phyloP scores from a whole-genome alignment of 208 protist genomes.

The Leishmania major region DNA sequence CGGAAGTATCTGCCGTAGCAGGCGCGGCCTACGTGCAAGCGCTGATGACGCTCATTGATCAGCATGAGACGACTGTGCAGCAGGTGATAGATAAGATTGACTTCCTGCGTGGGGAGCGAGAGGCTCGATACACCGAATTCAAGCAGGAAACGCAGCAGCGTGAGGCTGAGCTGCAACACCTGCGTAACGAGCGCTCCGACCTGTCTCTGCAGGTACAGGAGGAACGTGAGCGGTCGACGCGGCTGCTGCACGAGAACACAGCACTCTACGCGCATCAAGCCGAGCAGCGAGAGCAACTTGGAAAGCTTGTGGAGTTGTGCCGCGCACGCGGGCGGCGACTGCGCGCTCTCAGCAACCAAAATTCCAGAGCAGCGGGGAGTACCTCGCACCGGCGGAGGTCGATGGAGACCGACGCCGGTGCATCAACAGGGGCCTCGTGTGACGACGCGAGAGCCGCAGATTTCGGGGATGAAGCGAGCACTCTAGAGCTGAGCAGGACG shows the following conservation, averaged over 20 bases:
- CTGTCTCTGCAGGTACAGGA: constrained; percentile 62
- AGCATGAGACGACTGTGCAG: constrained; percentile 15
- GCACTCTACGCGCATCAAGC: constrained; percentile 52
- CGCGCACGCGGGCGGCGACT: constrained; percentile 28
- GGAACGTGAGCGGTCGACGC: constrained; percentile 59
- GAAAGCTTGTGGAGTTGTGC: constrained; percentile 40
- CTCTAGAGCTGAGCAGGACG: constrained; percentile 1
- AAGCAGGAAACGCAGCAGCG: constrained; percentile 26
- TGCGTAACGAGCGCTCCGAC: constrained; percentile 45
- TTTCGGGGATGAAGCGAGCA: not conserved
- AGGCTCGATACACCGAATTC: constrained; percentile 30
- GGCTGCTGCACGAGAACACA: constrained; percentile 69
- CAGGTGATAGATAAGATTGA: constrained; percentile 15
- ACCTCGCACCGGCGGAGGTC: not conserved
- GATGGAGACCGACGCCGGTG: not conserved
- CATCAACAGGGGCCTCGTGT: not conserved
- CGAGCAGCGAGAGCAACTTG: constrained; percentile 41
- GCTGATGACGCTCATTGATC: constrained; percentile 33
- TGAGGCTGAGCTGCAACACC: constrained; percentile 40
- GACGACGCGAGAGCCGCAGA: not conserved
- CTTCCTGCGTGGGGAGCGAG: constrained; percentile 11
- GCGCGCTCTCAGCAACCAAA: constrained; percentile 2
- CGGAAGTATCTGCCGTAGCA: constrained; percentile 33
- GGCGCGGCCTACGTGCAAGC: constrained; percentile 38
- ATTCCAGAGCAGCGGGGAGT: not conserved